Conservation (phyloP, 371 early-diverging fungal genomes). For the Zychaea mexicana region DNA sequence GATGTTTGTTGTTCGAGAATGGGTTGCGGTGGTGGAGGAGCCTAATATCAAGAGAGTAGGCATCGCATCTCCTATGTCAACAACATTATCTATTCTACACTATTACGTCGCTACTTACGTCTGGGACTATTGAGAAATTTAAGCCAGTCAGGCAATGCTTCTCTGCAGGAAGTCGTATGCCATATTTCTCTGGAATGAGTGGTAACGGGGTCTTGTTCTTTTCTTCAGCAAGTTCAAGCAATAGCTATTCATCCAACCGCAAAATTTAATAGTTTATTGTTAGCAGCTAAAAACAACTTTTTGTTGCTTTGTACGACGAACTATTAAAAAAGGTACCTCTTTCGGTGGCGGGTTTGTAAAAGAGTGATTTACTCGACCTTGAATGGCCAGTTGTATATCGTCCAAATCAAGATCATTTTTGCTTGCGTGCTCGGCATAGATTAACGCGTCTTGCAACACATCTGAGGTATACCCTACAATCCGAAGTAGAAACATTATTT, state of each 20-base stretch:
- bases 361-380: slow-evolving; percentile 87
- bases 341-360: slow-evolving; percentile 90
- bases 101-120: too few species aligned
- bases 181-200: slow-evolving; percentile 85
- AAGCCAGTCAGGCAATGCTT: slow-evolving; percentile 85
- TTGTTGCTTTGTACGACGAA: too few species aligned
- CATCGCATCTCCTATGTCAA: background rate
- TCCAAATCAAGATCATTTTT: slow-evolving; percentile 82
- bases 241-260: too few species aligned
- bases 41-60: slow-evolving; percentile 17
- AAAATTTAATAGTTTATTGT: too few species aligned
- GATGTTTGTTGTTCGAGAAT: slow-evolving; percentile 15
- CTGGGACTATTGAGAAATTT: slow-evolving; percentile 90
- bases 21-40: slow-evolving; percentile 42
- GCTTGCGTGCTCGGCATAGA: slow-evolving; percentile 94
- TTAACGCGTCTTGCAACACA: slow-evolving; percentile 91
- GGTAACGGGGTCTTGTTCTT: slow-evolving; percentile 91
- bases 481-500: background rate
- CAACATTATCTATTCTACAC: too few species aligned
- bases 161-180: slow-evolving; percentile 92
- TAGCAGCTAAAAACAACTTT: too few species aligned
- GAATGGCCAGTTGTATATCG: slow-evolving; percentile 94
- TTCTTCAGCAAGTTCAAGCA: slow-evolving; percentile 84
- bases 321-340: slow-evolving; percentile 70
- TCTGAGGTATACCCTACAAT: slow-evolving; percentile 89